Percentiles rank a stretch among this genome's conserved stretches.
These are phyloP conservation scores for Fraxinus paxiana DNA, from an alignment of 305 asterid species.

Conservation along the genomic window DNA sequence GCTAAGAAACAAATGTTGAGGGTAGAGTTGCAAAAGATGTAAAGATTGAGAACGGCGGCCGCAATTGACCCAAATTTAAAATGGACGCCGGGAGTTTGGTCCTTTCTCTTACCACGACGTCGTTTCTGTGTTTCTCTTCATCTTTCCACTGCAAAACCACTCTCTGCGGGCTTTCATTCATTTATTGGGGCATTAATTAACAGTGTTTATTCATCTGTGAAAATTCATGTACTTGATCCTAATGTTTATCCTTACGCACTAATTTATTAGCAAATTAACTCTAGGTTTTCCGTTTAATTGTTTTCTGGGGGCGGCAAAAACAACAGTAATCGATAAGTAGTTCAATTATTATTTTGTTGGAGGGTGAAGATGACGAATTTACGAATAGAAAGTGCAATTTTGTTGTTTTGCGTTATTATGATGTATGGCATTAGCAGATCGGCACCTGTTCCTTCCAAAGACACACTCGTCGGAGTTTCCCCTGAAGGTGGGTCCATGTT, in stretches of 20 bases:
- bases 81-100: not conserved
- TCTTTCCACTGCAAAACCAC: not conserved
- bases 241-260: not conserved
- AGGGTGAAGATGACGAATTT: constrained; percentile 28
- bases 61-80: not conserved
- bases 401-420: constrained; percentile 28
- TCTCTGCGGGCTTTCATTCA: not conserved
- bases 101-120: not conserved
- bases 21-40: not conserved
- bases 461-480: constrained; percentile 37
- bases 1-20: not conserved
- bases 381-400: constrained; percentile 14
- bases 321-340: not conserved
- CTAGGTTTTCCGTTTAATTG: not conserved
- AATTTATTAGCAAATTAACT: not conserved
- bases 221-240: not conserved
- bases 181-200: not conserved
- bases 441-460: constrained; percentile 23
- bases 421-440: constrained; percentile 34
- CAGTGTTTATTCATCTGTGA: not conserved
- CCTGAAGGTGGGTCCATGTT: constrained; percentile 36
- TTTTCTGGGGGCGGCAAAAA: not conserved
- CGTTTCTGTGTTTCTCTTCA: not conserved
- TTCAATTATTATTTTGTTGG: not conserved
- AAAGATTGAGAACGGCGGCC: not conserved